These are phyloP conservation scores for Phaeodactylum tricornutum DNA, from an alignment of 108 stramenopile species.

Conservation along the genomic window DNA sequence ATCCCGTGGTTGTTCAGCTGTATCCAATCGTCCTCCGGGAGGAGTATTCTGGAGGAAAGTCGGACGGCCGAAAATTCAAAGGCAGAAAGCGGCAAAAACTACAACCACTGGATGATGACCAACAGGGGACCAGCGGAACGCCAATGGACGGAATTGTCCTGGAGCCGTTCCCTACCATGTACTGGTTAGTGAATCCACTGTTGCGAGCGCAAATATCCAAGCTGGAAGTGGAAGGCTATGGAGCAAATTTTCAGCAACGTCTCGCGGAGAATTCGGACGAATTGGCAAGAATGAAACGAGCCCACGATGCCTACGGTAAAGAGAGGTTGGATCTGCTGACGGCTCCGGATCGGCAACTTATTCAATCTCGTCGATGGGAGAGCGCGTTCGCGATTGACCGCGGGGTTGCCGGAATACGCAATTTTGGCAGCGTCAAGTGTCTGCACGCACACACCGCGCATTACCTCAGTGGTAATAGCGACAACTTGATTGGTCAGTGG, in stretches of 20 bases:
- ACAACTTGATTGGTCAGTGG: slow-evolving; percentile 77
- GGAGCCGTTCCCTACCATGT: slow-evolving; percentile 82
- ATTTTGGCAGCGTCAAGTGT: slow-evolving; percentile 56
- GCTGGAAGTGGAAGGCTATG: slow-evolving; percentile 39
- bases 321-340: slow-evolving; percentile 42
- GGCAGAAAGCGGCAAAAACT: slow-evolving; percentile 22
- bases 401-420: slow-evolving; percentile 77
- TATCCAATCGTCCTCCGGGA: slow-evolving; percentile 70
- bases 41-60: slow-evolving; percentile 42
- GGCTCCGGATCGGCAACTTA: slow-evolving; percentile 20
- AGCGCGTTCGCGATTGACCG: slow-evolving; percentile 30
- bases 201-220: slow-evolving; percentile 43
- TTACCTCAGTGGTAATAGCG: slow-evolving; percentile 44
- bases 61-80: slow-evolving; percentile 41
- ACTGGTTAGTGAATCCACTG: slow-evolving; percentile 68
- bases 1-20: slow-evolving; percentile 55
- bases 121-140: not conserved
- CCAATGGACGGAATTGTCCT: slow-evolving; percentile 16
- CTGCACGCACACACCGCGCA: slow-evolving; percentile 81
- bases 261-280: slow-evolving; percentile 9
- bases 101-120: slow-evolving; percentile 1
- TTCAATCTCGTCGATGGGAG: slow-evolving; percentile 25
- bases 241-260: slow-evolving; percentile 10
- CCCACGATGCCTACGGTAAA: slow-evolving; percentile 57
- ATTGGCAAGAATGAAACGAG: slow-evolving; percentile 52